phyloP scores from a whole-genome alignment of 2,329 filamentous ascomycete species.

The Fusarium agapanthi region DNA sequence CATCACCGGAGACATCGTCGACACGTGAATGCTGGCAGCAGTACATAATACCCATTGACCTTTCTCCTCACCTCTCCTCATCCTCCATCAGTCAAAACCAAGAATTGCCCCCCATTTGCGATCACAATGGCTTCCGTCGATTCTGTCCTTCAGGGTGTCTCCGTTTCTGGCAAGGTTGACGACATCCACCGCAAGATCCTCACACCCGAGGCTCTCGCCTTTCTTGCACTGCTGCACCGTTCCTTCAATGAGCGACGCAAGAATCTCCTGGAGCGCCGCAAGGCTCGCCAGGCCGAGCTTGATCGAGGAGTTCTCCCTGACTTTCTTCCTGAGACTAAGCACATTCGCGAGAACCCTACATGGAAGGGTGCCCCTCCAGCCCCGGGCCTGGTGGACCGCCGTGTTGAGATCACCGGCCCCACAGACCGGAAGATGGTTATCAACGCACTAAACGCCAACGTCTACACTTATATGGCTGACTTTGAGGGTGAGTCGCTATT shows the following conservation, averaged over 20 bases:
- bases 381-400: slow-evolving; percentile 89
- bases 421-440: slow-evolving; percentile 99
- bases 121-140: slow-evolving; percentile 73
- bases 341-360: slow-evolving; percentile 91
- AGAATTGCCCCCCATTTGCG: neutral
- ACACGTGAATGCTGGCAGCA: slow-evolving; percentile 45
- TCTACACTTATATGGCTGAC: slow-evolving; percentile 99
- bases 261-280: slow-evolving; percentile 84
- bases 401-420: slow-evolving; percentile 96
- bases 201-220: slow-evolving; percentile 87
- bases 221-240: slow-evolving; percentile 92
- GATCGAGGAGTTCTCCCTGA: slow-evolving; percentile 89
- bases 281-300: slow-evolving; percentile 88
- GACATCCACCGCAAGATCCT: slow-evolving; percentile 89
- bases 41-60: slow-evolving; percentile 8
- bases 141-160: slow-evolving; percentile 84
- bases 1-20: slow-evolving; percentile 32
- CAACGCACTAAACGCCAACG: slow-evolving; percentile 93
- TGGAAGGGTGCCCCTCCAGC: slow-evolving; percentile 95
- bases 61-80: slow-evolving; percentile 4
- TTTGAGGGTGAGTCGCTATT: slow-evolving; percentile 78
- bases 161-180: slow-evolving; percentile 81
- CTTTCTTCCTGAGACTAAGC: slow-evolving; percentile 94
- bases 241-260: slow-evolving; percentile 93
- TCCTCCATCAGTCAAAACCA: neutral